Evolutionary conservation across 2,329 filamentous ascomycete genomes (phyloP), one percentile per base, ranked within the genome.

Genomic region (Gremmenia infestans): DNA sequence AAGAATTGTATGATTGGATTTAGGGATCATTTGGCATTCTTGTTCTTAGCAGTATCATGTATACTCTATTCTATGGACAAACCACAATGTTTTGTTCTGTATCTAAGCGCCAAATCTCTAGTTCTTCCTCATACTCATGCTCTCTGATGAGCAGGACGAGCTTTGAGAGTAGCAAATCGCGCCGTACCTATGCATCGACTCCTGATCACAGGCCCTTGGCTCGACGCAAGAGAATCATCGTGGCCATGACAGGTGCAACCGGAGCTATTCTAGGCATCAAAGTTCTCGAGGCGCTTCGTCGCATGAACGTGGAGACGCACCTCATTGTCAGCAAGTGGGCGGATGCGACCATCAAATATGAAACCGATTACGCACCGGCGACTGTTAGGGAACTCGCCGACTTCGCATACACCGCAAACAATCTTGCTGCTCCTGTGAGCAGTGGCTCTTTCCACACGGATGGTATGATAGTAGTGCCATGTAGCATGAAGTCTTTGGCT

Each of bases 211-310:
- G 22, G 22, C 22, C 22, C 22, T 22, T 22, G 22, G 22, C 22
- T 22, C 54, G 56, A 22, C 60, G 59, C 39, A 66, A 65, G 28
- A 63, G 69, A 8, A 77, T 79, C 51, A 70, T 80, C 1, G 70
- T 80, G 5, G 78, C 71, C 19, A 74, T 80, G 45, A 80, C 78
- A 2, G 78, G 77, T 3, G 77, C 78, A 1, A 80, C 78, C 0
- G 77, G 78, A 2, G 70, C 76, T 1, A 63, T 72, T 2, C 67
- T 74, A 5, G 77, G 71, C 1, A 75, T 79, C 54, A 72, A 71
- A 15, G 61, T 72, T 0, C 72, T 79, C 4, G 64, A 70, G 8
- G 65, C 69, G 2, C 71, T 80, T 0, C 72, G 73, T 1, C 59
- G 62, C 0, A 69, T 78, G 14, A 67, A 73, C 19, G 63, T 78